These are phyloP conservation scores for Triticum aestivum DNA, from an alignment of 176 grass and related monocot species.

Conservation along the genomic window DNA sequence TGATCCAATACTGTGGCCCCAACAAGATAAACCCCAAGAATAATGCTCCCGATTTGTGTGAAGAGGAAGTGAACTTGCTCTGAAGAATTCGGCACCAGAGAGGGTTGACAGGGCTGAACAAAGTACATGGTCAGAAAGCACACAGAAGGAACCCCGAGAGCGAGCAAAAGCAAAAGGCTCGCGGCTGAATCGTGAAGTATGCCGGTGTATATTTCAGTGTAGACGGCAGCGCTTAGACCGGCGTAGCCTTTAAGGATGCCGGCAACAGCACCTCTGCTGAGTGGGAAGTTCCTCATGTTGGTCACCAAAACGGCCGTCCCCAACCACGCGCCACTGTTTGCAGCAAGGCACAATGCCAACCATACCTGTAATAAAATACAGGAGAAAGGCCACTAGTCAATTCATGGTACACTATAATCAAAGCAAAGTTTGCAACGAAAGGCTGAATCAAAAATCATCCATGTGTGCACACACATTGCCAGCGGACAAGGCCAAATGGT, in stretches of 20 bases:
- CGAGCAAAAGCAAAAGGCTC: constrained; percentile 61
- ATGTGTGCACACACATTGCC: neutral
- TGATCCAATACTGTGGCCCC: constrained; percentile 55
- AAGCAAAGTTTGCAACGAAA: neutral
- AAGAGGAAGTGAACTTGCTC: constrained; percentile 78
- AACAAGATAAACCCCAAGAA: constrained; percentile 84
- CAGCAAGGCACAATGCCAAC: constrained; percentile 80
- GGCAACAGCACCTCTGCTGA: constrained; percentile 82
- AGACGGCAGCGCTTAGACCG: constrained; percentile 83
- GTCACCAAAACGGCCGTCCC: constrained; percentile 76
- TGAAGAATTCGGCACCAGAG: constrained; percentile 55
- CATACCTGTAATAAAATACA: constrained; percentile 59
- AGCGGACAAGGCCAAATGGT: neutral
- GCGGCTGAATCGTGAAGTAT: constrained; percentile 60
- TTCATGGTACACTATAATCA: neutral
- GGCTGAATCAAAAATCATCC: neutral
- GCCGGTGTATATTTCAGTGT: constrained; percentile 74
- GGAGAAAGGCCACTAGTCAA: neutral
- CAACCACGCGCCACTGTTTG: constrained; percentile 86
- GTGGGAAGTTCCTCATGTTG: constrained; percentile 97
- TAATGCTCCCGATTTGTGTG: constrained; percentile 57
- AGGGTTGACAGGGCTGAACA: constrained; percentile 74
- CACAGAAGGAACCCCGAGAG: constrained; percentile 63
- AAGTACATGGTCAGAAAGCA: constrained; percentile 85
- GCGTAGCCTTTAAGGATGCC: constrained; percentile 88